Evolutionary conservation across 768 basidiomycete species (phyloP).

Genomic region (Termitomyces sp.): DNA sequence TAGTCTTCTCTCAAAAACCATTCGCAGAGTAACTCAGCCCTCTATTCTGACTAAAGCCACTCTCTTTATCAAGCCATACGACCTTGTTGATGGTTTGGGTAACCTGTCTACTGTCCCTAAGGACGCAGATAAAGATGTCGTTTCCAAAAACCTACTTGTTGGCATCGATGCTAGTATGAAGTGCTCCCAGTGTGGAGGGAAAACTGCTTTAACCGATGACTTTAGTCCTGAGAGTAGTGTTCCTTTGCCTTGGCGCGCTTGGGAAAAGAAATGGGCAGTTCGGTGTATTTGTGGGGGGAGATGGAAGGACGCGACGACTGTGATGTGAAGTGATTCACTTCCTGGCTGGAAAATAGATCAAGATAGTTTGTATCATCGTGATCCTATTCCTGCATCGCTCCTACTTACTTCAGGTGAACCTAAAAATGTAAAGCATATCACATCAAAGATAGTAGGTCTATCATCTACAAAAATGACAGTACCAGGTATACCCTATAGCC

Average conservation of each 20-base stretch:
- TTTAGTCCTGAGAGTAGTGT: conserved; percentile 22
- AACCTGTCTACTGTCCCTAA: conserved; percentile 29
- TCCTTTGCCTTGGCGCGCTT: conserved; percentile 47
- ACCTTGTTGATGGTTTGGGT: conserved; percentile 61
- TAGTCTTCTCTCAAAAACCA: conserved; percentile 32
- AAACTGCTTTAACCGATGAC: conserved; percentile 38
- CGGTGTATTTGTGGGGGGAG: conserved; percentile 69
- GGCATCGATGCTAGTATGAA: conserved; percentile 30
- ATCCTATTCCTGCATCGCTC: not conserved
- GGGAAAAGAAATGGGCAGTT: conserved; percentile 56
- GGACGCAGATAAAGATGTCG: conserved; percentile 48
- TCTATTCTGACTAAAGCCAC: conserved; percentile 55
- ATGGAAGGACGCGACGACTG: conserved; percentile 34
- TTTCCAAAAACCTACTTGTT: conserved; percentile 53
- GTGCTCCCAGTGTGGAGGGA: conserved; percentile 63
- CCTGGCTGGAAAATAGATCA: not conserved
- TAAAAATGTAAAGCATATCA: no score
- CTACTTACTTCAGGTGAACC: no score
- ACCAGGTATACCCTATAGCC: no score
- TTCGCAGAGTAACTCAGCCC: conserved; percentile 42
- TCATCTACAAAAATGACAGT: no score
- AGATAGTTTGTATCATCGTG: not conserved
- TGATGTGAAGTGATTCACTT: not conserved
- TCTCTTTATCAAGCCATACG: conserved; percentile 66
- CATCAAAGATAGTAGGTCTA: no score